These are phyloP conservation scores for Trypanosoma lewisi DNA, from an alignment of 208 protist species.

Conservation along the genomic window DNA sequence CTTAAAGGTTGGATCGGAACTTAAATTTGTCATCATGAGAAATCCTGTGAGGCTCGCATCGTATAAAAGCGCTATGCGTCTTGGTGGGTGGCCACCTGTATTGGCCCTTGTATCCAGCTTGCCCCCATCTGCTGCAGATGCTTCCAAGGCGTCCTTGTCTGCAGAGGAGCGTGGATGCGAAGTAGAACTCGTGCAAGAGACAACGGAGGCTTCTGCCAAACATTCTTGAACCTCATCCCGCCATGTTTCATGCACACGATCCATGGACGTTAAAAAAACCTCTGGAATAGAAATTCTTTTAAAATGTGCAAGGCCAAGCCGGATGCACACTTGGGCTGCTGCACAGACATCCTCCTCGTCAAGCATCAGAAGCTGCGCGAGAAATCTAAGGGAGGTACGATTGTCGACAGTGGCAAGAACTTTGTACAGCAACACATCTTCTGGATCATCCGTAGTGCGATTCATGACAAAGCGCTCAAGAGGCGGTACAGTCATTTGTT, in stretches of 20 bases:
- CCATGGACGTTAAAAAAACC: conserved; percentile 17
- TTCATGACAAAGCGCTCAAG: conserved; percentile 98
- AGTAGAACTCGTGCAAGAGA: background rate
- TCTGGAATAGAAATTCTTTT: conserved; percentile 39
- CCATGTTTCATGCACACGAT: conserved; percentile 57
- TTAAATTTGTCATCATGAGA: conserved; percentile 98
- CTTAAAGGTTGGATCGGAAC: conserved; percentile 79
- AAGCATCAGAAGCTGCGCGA: conserved; percentile 92
- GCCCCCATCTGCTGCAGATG: background rate
- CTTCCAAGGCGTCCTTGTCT: background rate
- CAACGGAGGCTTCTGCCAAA: conserved; percentile 3
- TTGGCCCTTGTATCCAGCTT: background rate
- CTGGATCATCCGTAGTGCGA: conserved; percentile 90
- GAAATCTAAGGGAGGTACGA: conserved; percentile 84
- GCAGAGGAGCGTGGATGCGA: background rate
- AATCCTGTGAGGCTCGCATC: conserved; percentile 95
- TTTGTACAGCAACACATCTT: conserved; percentile 96
- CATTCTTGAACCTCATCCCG: conserved; percentile 25
- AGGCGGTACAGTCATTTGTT: conserved; percentile 91
- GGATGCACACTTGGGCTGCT: conserved; percentile 88
- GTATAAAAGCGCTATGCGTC: conserved; percentile 95
- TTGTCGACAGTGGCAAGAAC: conserved; percentile 96
- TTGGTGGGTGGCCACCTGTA: conserved; percentile 38
- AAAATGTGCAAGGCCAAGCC: conserved; percentile 87
- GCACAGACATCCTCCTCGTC: conserved; percentile 88